These are phyloP conservation scores for Lasiosphaeria ovina DNA, from an alignment of 495 filamentous ascomycete genomes.

Conservation along the genomic window DNA sequence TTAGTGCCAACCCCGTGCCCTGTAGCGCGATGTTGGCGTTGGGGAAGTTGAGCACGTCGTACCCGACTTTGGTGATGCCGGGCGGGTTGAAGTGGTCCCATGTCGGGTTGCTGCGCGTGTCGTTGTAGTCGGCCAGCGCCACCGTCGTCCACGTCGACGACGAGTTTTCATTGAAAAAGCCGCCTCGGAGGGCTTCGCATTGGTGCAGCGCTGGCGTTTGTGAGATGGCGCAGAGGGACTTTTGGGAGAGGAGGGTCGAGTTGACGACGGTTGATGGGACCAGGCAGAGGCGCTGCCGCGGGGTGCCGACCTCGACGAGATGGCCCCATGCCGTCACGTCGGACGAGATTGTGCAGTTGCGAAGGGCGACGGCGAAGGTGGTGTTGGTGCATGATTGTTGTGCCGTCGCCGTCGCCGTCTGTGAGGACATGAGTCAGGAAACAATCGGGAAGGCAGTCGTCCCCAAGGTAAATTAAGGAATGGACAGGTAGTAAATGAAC, in stretches of 20 bases:
- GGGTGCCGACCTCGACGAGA: slow-evolving; percentile 10
- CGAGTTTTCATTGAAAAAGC: slow-evolving; percentile 15
- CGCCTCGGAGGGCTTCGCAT: slow-evolving; percentile 10
- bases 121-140: slow-evolving; percentile 4
- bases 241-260: slow-evolving; percentile 14
- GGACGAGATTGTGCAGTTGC: slow-evolving; percentile 11
- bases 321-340: slow-evolving; percentile 9
- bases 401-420: too few species aligned
- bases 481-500: too few species aligned
- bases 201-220: slow-evolving; percentile 7
- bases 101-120: slow-evolving; percentile 14
- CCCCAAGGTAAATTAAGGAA: too few species aligned
- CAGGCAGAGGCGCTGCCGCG: slow-evolving; percentile 10
- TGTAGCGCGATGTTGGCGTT: slow-evolving; percentile 10
- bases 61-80: slow-evolving; percentile 15
- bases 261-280: slow-evolving; percentile 15
- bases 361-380: slow-evolving; percentile 7
- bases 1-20: slow-evolving; percentile 14
- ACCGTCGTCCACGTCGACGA: slow-evolving; percentile 7
- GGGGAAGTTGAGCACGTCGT: slow-evolving; percentile 10
- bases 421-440: too few species aligned
- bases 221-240: slow-evolving; percentile 8
- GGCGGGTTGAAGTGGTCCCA: slow-evolving; percentile 17
- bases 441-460: too few species aligned
- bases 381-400: slow-evolving; percentile 1